phyloP scores from a whole-genome alignment of 106 monocot species.

The Gastrodia elata region DNA sequence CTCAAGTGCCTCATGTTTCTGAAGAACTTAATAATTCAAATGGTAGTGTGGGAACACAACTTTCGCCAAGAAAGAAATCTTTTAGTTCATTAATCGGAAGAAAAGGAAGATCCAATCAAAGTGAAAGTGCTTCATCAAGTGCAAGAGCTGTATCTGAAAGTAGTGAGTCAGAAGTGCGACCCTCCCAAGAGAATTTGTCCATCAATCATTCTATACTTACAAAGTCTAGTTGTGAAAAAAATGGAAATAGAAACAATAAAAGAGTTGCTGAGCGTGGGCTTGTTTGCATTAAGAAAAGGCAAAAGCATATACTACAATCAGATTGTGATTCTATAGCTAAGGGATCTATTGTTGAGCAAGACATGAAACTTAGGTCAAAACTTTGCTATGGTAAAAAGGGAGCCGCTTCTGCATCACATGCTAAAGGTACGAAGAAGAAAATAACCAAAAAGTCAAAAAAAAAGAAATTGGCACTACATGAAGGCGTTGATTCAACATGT shows the following conservation, averaged over 20 bases:
- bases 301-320: conserved; percentile 44
- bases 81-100: conserved; percentile 27
- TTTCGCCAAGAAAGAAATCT: conserved; percentile 31
- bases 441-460: conserved; percentile 27
- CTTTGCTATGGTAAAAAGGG: conserved; percentile 38
- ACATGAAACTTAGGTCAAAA: conserved; percentile 57
- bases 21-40: conserved; percentile 45
- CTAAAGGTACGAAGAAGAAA: conserved; percentile 27
- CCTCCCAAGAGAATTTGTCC: conserved; percentile 13
- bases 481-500: conserved; percentile 17
- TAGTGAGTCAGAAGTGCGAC: conserved; percentile 77
- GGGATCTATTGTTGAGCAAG: conserved; percentile 28
- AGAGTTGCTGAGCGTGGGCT: conserved; percentile 80
- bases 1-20: conserved; percentile 18
- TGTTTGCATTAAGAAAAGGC: conserved; percentile 60
- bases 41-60: conserved; percentile 21
- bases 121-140: conserved; percentile 83
- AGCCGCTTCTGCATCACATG: conserved; percentile 33
- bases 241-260: conserved; percentile 66
- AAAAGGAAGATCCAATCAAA: conserved; percentile 47
- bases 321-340: conserved; percentile 66
- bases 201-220: conserved; percentile 31
- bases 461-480: conserved; percentile 25
- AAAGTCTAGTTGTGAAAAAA: conserved; percentile 39
- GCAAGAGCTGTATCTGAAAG: conserved; percentile 66